These are phyloP conservation scores for Clonostachys byssicola DNA, from an alignment of 2,329 filamentous ascomycete genomes.

Conservation along the genomic window DNA sequence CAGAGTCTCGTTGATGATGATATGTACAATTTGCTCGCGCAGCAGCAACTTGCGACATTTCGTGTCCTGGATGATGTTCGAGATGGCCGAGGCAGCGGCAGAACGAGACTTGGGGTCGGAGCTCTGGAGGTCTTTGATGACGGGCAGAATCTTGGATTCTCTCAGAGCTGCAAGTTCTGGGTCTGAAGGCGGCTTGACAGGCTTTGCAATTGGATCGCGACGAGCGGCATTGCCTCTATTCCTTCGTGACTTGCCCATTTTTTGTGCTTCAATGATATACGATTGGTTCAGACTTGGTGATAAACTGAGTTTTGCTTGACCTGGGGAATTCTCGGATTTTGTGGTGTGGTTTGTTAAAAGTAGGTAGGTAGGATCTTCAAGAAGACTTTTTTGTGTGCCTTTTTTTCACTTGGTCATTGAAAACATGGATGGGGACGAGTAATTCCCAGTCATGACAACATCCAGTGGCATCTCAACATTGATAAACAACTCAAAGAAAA, in stretches of 20 bases:
- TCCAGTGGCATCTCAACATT: no score
- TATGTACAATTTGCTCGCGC: constrained; percentile 61
- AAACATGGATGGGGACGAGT: no score
- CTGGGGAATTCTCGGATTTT: no score
- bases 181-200: constrained; percentile 57
- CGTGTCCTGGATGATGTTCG: constrained; percentile 57
- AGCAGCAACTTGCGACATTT: constrained; percentile 62
- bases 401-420: no score
- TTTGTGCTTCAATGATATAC: neutral
- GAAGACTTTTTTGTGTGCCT: no score
- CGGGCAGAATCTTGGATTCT: constrained; percentile 59
- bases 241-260: constrained; percentile 58
- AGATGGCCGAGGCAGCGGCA: constrained; percentile 53
- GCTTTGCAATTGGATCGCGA: constrained; percentile 51
- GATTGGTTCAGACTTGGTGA: neutral
- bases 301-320: no score
- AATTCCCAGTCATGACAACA: no score
- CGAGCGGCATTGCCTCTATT: constrained; percentile 44
- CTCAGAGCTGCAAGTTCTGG: constrained; percentile 60
- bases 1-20: constrained; percentile 59
- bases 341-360: no score
- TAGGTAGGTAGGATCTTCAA: no score
- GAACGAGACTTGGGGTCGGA: constrained; percentile 55
- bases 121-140: constrained; percentile 56
- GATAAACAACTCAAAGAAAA: no score